Evolutionary conservation across 1,284 basidiomycete genomes (phyloP).

Genomic region (Tylopilus sp.): DNA sequence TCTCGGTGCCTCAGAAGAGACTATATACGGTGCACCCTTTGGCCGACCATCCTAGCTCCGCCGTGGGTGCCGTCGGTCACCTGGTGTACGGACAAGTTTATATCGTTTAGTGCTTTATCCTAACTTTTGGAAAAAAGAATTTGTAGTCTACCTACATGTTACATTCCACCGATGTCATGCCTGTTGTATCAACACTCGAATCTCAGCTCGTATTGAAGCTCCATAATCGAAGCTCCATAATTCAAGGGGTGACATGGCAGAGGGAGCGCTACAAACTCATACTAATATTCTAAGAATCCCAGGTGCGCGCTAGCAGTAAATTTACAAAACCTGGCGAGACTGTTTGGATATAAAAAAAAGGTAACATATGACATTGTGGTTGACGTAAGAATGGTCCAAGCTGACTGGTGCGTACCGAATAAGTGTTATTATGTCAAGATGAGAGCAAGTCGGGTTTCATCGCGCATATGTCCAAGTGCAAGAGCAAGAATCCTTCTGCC

Average conservation of each 20-base stretch:
- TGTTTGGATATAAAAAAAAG: too few species aligned
- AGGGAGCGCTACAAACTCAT: too few species aligned
- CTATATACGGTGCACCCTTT: conserved; percentile 49
- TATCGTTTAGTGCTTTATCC: neutral
- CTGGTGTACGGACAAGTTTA: conserved; percentile 52
- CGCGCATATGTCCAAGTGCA: neutral
- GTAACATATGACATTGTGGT: too few species aligned
- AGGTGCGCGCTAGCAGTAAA: neutral
- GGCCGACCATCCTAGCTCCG: conserved; percentile 48
- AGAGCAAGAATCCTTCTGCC: neutral
- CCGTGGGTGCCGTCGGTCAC: conserved; percentile 54
- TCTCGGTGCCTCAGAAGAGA: conserved; percentile 50
- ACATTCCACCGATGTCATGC: too few species aligned
- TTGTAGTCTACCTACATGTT: too few species aligned
- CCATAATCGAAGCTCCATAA: too few species aligned
- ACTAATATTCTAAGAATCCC: neutral
- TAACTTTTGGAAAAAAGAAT: neutral
- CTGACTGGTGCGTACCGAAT: neutral
- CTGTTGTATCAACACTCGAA: too few species aligned
- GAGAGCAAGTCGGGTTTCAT: neutral
- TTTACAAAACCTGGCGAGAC: neutral
- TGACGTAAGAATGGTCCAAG: neutral
- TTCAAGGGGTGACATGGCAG: too few species aligned
- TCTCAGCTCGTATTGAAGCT: too few species aligned
- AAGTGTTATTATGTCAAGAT: neutral